Base-by-base conservation (phyloP, 257 asterid species). In the Solanum virginianum region DNA sequence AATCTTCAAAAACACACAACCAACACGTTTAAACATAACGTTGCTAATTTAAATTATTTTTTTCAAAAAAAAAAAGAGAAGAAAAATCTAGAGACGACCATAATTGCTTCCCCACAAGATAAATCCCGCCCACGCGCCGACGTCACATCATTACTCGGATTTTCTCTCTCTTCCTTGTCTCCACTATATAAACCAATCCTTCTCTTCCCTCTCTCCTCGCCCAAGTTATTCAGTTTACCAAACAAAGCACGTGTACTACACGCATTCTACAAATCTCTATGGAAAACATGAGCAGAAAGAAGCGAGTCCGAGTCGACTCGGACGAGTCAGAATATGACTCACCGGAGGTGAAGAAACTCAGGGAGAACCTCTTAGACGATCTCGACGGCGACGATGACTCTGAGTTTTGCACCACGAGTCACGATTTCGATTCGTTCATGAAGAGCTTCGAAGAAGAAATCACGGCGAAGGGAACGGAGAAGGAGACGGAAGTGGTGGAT, bases 361-460 rank as follows among this genome's bases (percentile, higher is more conserved):
- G 91, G 86, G 95, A 94, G 84, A 89, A 92, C 77, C 91, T 95
- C 0, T 41, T 95, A 39, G 94, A 90, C 2, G 86, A 81, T 55
- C 85, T 91, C n/a, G 95, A 92, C n/a, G 97, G 91, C 24, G 94
- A 93, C 20, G 22, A 59, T 9, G 20, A n/a, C 69, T 91, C 89
- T 26, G 97, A 94, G 56, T 69, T 93, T 17, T 88, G 85, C 39
- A 39, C 91, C 24, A 70, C 83, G 82, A 88, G 79, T 85, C 88
- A 84, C 41, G 98, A 95, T 80, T 90, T 95, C 5, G 97, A 93
- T 84, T 91, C 94, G 84, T 95, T 95, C 86, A 92, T 95, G 95
- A 94, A 92, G 89, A 94, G 94, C 80, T 94, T 95, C 32, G 95
- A 92, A 88, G 95, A 94, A 83, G 98, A 94, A 43, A 95, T 94